Evolutionary conservation across 495 filamentous ascomycete species (phyloP), one percentile per base, ranked within the genome.

Genomic region (Tuber calosporum): DNA sequence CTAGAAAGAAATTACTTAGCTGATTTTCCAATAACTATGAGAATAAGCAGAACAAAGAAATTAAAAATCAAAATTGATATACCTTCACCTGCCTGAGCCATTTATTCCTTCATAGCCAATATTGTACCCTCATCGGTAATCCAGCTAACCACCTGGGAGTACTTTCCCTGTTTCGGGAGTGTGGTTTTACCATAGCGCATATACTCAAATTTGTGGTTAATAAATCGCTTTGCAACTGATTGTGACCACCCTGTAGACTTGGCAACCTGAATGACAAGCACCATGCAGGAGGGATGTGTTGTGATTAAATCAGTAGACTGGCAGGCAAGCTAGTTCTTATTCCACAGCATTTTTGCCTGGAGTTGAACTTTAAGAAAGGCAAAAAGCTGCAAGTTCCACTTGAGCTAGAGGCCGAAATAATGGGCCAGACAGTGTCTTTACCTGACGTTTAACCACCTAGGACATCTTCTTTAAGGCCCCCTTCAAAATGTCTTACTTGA

Each of bases 21-120:
- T 42, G 15, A 0, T 69, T 22, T 1, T 17, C 40, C 37, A 22
- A n/a, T 22, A n/a, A 42, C 13, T 42, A 41, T 69, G 15, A 34
- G 45, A 20, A 17, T 15, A 69, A 41, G 19, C 9, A 42, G 40
- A 42, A 42, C 11, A 42, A 42, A 42, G 1, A 15, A 1, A 42
- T 42, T 15, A 42, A 42, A 42, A 42, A 42, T 42, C 40, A 42
- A 3, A 42, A 42, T 15, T 6, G 9, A 11, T 30, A n/a, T 69
- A 69, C 68, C 34, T 20, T 69, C 68, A 22, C 68, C 36, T 8
- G 38, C 68, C 19, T 69, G 13, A n/a, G 41, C 39, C 38, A 69
- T 30, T 34, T 69, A 69, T 69, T 69, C 39, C n/a, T 38, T 69
- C 30, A 69, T 43, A 42, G 38, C 15, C 37, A 69, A 69, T 42